Conservation (phyloP, 352 stramenopile species). For the Lagenidium sp. region DNA sequence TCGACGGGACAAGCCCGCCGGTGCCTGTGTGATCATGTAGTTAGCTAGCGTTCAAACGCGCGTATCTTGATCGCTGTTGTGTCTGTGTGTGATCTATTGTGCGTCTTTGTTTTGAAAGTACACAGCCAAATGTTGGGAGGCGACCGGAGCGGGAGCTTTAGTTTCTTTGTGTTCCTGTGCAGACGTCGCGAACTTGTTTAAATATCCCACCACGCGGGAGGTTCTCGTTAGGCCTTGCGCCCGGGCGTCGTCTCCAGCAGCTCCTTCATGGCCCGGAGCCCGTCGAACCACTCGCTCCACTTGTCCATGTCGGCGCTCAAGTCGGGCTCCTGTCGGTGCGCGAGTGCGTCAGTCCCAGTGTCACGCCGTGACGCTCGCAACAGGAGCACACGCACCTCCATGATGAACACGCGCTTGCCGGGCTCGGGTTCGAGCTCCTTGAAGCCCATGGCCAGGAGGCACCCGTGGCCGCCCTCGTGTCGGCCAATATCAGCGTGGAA, state of each 20-base stretch:
- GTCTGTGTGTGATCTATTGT: no score
- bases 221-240: no score
- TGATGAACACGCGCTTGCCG: constrained; percentile 36
- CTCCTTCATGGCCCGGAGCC: constrained; percentile 53
- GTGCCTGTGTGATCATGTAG: no score
- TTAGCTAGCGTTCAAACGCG: no score
- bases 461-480: constrained; percentile 46
- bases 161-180: background rate
- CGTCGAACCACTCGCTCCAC: constrained; percentile 79
- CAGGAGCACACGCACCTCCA: constrained; percentile 33
- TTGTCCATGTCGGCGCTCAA: constrained; percentile 61
- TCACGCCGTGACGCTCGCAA: background rate
- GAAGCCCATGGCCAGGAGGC: constrained; percentile 67
- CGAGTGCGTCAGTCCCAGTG: background rate
- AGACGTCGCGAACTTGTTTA: background rate
- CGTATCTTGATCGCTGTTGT: no score
- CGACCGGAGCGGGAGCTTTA: background rate
- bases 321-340: constrained; percentile 48
- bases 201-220: no score
- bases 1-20: constrained; percentile 4
- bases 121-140: no score
- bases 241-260: background rate
- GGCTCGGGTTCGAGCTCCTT: constrained; percentile 41
- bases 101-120: no score
- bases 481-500: constrained; percentile 65